Percentiles rank a stretch among this genome's conserved stretches.
These are phyloP conservation scores for Gynochthodes officinalis DNA, from an alignment of 257 asterid genomes.

Conservation along the genomic window DNA sequence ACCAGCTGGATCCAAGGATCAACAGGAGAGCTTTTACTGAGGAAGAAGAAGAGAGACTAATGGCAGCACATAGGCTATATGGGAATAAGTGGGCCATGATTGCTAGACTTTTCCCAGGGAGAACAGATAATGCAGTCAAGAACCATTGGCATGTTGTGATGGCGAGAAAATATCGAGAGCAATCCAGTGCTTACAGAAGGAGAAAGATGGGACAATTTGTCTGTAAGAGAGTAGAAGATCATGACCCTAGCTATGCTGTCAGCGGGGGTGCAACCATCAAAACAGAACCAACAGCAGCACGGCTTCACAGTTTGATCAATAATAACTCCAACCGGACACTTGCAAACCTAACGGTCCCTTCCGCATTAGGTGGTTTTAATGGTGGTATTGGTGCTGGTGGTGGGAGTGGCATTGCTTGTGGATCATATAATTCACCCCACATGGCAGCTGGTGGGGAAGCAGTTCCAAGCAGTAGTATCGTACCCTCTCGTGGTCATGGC, in stretches of 20 bases:
- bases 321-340: slow-evolving; percentile 10
- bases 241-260: slow-evolving; percentile 11
- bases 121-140: slow-evolving; percentile 92
- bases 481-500: slow-evolving; percentile 14
- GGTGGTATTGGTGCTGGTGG: slow-evolving; percentile 14
- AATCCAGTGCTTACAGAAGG: slow-evolving; percentile 61
- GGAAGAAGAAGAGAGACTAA: slow-evolving; percentile 81
- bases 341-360: slow-evolving; percentile 3
- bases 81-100: slow-evolving; percentile 98
- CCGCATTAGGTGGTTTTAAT: slow-evolving; percentile 12
- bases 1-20: slow-evolving; percentile 84
- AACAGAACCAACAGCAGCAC: slow-evolving; percentile 15
- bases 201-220: slow-evolving; percentile 68
- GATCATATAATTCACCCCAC: slow-evolving; percentile 28
- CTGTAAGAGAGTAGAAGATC: slow-evolving; percentile 33
- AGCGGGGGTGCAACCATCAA: slow-evolving; percentile 7
- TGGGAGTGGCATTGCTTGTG: slow-evolving; percentile 26
- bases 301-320: not conserved
- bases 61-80: slow-evolving; percentile 86
- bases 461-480: slow-evolving; percentile 13
- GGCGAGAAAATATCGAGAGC: slow-evolving; percentile 87
- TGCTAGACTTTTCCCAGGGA: slow-evolving; percentile 81
- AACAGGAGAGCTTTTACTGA: slow-evolving; percentile 77
- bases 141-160: slow-evolving; percentile 92
- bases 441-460: slow-evolving; percentile 23